Base-by-base conservation (phyloP, 306 rosid genomes). In the Biancaea sappan region DNA sequence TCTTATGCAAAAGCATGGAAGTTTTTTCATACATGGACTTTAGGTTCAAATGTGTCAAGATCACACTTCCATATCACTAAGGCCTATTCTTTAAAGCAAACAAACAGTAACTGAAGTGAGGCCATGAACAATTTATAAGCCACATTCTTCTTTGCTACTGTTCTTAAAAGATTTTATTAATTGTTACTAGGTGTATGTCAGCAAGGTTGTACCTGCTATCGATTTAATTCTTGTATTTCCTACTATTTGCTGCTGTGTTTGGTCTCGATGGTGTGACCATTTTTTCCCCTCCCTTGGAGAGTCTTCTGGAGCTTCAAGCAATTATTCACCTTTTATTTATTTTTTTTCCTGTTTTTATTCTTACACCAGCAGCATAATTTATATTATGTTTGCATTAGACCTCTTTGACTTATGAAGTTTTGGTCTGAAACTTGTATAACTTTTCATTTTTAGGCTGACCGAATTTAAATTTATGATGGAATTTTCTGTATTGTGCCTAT, bases 391-490 rank as follows among this genome's bases (percentile, higher is more conserved):
- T 44, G 22, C 51, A 14, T 47, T 2, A 13, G 37, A 56, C 15
- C 14, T 47, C 44, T 37, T 35, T 11, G 63, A 18, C 34, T 54
- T 57, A 7, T 44, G 60, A 56, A 48, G 34, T 13, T 73, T 57
- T 72, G 53, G 21, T 67, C 63, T 26, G 76, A 21, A 67, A 58
- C 70, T 5, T n/a, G 7, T 26, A 43, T 73, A 73, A 40, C 60
- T 71, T 74, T 57, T 46, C 69, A 31, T 56, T 47, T 43, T 56
- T 25, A 24, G 51, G 38, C 54, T 63, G 66, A 67, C 61, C 47
- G 35, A 52, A 79, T 40, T 46, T 38, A 51, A 37, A 4, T 54
- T n/a, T 50, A 19, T 53, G 56, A 69, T 53, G 24, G 63, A 67
- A 70, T 78, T 69, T 50, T 34, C 8, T 75, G 58, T 22, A 18